Conservation (phyloP, 331 rosid species). For the Rhamnella rubrinervis region DNA sequence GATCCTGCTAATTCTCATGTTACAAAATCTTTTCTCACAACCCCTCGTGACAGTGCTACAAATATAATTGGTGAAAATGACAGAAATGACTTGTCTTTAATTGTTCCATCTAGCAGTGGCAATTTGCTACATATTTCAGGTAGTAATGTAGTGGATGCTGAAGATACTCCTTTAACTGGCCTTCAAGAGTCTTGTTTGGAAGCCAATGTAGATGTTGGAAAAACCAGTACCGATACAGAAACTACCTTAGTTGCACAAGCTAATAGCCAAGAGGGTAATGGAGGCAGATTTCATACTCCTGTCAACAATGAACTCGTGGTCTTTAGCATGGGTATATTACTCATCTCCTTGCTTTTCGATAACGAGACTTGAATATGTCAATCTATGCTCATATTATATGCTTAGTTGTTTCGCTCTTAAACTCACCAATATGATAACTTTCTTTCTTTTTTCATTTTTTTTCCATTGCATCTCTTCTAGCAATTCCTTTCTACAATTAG, state of each 20-base stretch:
- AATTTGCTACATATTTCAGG: conserved; percentile 29
- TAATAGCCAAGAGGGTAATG: conserved; percentile 9
- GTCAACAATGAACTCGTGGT: conserved; percentile 22
- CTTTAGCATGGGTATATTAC: conserved; percentile 44
- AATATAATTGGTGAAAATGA: conserved; percentile 12
- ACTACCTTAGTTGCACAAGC: conserved; percentile 1
- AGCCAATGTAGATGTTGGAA: conserved; percentile 17
- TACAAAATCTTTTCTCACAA: conserved; percentile 18
- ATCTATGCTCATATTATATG: neutral
- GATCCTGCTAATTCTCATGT: conserved; percentile 42
- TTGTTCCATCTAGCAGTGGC: conserved; percentile 27
- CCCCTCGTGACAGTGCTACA: conserved; percentile 12
- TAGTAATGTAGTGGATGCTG: conserved; percentile 14
- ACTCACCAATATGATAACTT: neutral
- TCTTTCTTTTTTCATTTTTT: neutral
- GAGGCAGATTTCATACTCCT: conserved; percentile 21
- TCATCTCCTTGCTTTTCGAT: conserved; percentile 16
- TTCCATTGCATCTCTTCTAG: neutral
- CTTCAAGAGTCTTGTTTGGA: conserved; percentile 19
- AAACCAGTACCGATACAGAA: conserved; percentile 3
- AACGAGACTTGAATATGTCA: neutral
- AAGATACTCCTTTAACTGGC: conserved; percentile 31
- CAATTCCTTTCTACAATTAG: neutral
- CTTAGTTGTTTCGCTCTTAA: neutral
- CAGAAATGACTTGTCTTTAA: conserved; percentile 20